A percentile compares a stretch with the other conserved stretches of the same genome.
phyloP scores from a whole-genome alignment of 768 basidiomycete genomes.

The Multifurca ochricompacta region DNA sequence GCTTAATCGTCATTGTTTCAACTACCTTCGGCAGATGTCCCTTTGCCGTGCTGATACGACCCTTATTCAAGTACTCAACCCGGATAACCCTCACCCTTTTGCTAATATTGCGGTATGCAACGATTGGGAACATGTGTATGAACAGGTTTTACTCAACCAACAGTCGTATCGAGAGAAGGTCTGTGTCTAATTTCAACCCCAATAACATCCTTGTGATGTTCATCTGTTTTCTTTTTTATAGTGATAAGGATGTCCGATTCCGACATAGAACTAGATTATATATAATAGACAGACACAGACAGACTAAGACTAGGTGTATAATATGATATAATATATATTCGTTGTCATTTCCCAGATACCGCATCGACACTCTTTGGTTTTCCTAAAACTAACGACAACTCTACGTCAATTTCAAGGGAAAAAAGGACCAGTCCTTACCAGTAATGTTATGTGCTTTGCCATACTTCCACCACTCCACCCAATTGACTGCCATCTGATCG shows the following conservation, averaged over 20 bases:
- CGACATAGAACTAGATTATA: neutral
- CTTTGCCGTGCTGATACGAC: slow-evolving; percentile 34
- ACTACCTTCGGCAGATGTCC: slow-evolving; percentile 33
- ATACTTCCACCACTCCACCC: slow-evolving; percentile 12
- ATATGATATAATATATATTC: no score
- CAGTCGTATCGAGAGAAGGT: neutral
- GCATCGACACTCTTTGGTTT: no score
- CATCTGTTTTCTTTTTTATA: neutral
- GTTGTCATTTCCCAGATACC: no score
- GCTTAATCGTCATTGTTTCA: slow-evolving; percentile 33
- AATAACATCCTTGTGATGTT: neutral
- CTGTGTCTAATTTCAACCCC: neutral
- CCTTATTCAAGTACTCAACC: slow-evolving; percentile 19
- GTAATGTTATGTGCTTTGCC: slow-evolving; percentile 1
- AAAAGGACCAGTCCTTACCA: neutral
- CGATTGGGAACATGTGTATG: slow-evolving; percentile 4
- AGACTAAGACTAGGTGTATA: no score
- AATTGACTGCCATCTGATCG: neutral
- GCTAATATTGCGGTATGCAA: neutral
- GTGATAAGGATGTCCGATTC: neutral
- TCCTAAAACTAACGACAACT: neutral
- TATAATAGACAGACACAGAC: no score
- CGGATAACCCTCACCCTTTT: neutral
- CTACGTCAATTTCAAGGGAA: neutral
- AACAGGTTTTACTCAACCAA: neutral